Evolutionary conservation across 2,329 filamentous ascomycete species (phyloP), one percentile per base, ranked within the genome.

Genomic region (Aspergillus oerlinghausenensis): DNA sequence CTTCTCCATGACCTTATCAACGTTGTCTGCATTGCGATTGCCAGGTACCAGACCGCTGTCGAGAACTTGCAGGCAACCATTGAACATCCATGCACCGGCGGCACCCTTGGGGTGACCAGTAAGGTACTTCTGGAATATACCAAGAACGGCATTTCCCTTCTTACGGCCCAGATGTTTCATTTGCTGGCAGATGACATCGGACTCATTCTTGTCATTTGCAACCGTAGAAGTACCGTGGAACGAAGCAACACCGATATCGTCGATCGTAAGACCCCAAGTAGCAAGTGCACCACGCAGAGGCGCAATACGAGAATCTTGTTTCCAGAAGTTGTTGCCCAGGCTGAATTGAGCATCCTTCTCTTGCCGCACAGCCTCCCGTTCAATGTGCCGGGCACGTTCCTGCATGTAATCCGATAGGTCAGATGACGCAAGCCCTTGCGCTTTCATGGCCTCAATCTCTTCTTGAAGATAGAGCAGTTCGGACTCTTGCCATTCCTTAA

Each of bases 181-280:
- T 79, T 99, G 95, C 75, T 97, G 87, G 82, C 93, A 97, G 67
- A 99, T 89, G 70, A 97, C 94, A 54, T 92, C 92, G 19, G 94
- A 97, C 76, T 99, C 94, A 77, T 99, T 99, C 87, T 97, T 97
- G 82, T 99, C 94, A 76, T 99, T 99, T 66, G 94, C 94, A 72
- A 96, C 92, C 63, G 94, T 99, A 1, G 94, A 97, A 43, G 94
- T 99, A 69, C 94, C 94, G 80, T 99, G 94, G 90, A 97, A 97
- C 14, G 94, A 97, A 17, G 94, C 93, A 61, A 99, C 92, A 66
- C 83, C 89, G 38, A 99, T 86, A 69, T 99, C 94, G 70, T 99
- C 94, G 63, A 99, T 90, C 11, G 94, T 97, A 55, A 99, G 88
- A 72, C 93, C 94, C 94, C 94, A 99, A 10, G 93, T 97, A 51